phyloP scores from a whole-genome alignment of 2,329 filamentous ascomycete genomes.

The Tolypocladium pustulatum region DNA sequence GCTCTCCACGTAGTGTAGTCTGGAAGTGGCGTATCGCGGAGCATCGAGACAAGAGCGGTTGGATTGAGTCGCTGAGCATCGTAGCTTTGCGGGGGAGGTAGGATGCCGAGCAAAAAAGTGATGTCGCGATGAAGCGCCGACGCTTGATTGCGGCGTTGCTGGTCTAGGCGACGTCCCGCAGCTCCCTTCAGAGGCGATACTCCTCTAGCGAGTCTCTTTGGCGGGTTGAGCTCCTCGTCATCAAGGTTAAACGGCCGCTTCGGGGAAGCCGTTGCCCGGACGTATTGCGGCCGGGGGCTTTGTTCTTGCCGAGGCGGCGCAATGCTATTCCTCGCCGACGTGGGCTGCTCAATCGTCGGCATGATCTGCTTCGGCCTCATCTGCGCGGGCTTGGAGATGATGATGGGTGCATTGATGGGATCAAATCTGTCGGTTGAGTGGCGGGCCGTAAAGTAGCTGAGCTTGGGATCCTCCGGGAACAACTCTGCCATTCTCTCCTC shows the following conservation, averaged over 20 bases:
- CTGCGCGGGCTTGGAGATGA: slow-evolving; percentile 73
- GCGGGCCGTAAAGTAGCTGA: slow-evolving; percentile 65
- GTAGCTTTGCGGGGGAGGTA: slow-evolving; percentile 65
- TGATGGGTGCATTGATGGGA: slow-evolving; percentile 67
- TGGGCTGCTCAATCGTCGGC: slow-evolving; percentile 41
- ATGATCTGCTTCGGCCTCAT: slow-evolving; percentile 53
- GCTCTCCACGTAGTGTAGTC: slow-evolving; percentile 46
- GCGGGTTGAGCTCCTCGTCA: slow-evolving; percentile 64
- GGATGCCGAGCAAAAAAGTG: slow-evolving; percentile 57
- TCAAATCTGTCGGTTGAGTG: slow-evolving; percentile 67
- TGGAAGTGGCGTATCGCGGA: slow-evolving; percentile 59
- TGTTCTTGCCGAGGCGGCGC: slow-evolving; percentile 22
- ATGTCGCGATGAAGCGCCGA: slow-evolving; percentile 64
- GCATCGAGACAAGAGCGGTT: slow-evolving; percentile 59
- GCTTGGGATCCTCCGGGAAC: slow-evolving; percentile 77
- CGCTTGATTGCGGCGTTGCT: slow-evolving; percentile 55
- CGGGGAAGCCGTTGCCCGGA: slow-evolving; percentile 40
- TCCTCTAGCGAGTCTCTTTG: slow-evolving; percentile 79
- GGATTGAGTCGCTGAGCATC: slow-evolving; percentile 60
- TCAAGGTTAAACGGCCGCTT: slow-evolving; percentile 54
- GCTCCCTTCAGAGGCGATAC: slow-evolving; percentile 89
- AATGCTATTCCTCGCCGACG: slow-evolving; percentile 35
- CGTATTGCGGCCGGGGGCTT: slow-evolving; percentile 37
- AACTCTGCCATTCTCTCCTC: slow-evolving; percentile 88
- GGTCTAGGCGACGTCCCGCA: slow-evolving; percentile 73